These are phyloP conservation scores for Amanita phalloides DNA, from an alignment of 768 basidiomycete genomes.

Conservation along the genomic window DNA sequence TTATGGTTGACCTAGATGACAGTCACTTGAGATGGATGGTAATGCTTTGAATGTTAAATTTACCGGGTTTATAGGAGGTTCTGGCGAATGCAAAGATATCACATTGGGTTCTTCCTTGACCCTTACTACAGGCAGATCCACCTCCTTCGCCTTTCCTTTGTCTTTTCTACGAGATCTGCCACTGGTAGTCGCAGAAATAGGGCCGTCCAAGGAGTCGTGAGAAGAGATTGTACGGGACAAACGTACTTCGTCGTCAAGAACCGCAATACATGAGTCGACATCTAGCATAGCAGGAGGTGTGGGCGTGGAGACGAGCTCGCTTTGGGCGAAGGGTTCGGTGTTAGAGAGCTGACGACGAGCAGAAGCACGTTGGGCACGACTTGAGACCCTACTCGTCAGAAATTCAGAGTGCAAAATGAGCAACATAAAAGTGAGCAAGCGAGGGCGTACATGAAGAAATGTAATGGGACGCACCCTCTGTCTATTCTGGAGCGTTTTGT, in stretches of 20 bases:
- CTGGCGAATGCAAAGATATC: constrained; percentile 33
- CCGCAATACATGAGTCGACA: constrained; percentile 39
- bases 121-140: constrained; percentile 24
- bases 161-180: constrained; percentile 32
- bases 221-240: constrained; percentile 58
- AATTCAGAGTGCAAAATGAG: constrained; percentile 11
- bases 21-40: constrained; percentile 5
- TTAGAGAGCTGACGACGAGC: constrained; percentile 45
- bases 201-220: constrained; percentile 25
- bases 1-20: constrained; percentile 44
- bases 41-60: constrained; percentile 5
- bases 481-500: constrained; percentile 65
- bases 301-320: constrained; percentile 25
- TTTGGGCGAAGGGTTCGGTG: constrained; percentile 24
- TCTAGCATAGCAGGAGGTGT: constrained; percentile 34
- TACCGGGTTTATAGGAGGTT: constrained; percentile 33
- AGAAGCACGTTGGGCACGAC: constrained; percentile 64
- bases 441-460: constrained; percentile 9
- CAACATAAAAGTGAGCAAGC: constrained; percentile 11
- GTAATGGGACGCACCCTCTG: constrained; percentile 48
- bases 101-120: constrained; percentile 45
- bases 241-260: constrained; percentile 47
- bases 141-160: constrained; percentile 46
- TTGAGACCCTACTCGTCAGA: constrained; percentile 38
- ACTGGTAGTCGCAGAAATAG: constrained; percentile 13